These are phyloP conservation scores for Ulmus americana DNA, from an alignment of 331 rosid species.

Conservation along the genomic window DNA sequence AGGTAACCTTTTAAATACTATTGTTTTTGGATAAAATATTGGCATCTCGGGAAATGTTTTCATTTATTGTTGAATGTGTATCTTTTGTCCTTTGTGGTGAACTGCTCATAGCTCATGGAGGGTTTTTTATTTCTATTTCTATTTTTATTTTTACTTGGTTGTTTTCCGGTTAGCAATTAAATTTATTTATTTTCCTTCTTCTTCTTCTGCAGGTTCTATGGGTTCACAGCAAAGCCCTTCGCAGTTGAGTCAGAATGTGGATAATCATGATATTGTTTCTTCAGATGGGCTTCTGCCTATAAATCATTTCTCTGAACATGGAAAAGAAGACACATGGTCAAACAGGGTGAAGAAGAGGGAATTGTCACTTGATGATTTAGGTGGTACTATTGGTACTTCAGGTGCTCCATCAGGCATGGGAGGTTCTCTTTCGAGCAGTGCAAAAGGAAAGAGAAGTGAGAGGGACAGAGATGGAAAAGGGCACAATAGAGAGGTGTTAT, in stretches of 20 bases:
- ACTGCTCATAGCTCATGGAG: slow-evolving; percentile 19
- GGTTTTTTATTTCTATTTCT: slow-evolving; percentile 13
- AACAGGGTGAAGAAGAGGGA: slow-evolving; percentile 93
- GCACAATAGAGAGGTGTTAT: slow-evolving; percentile 61
- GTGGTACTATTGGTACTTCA: slow-evolving; percentile 45
- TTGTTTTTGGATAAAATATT: slow-evolving; percentile 17
- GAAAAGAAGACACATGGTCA: slow-evolving; percentile 71
- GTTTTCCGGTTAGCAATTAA: too few relatives aligned
- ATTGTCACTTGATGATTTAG: slow-evolving; percentile 80
- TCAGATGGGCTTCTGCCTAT: slow-evolving; percentile 50
- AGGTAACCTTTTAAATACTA: slow-evolving; percentile 48
- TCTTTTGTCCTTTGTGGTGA: slow-evolving; percentile 10
- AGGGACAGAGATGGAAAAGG: slow-evolving; percentile 87
- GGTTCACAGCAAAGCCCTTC: slow-evolving; percentile 71
- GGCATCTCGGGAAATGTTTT: slow-evolving; percentile 2
- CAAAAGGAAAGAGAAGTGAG: slow-evolving; percentile 91
- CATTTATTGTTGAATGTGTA: slow-evolving; percentile 13
- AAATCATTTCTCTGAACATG: slow-evolving; percentile 52
- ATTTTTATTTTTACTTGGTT: neutral
- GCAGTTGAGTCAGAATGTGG: slow-evolving; percentile 54
- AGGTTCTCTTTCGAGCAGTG: slow-evolving; percentile 60
- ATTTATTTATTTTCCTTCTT: slow-evolving; percentile 11
- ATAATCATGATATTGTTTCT: slow-evolving; percentile 45
- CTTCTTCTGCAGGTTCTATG: slow-evolving; percentile 53
- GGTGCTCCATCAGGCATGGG: slow-evolving; percentile 50